Evolutionary conservation across 106 monocot genomes (phyloP), one percentile per base, ranked within the genome.

Genomic region (Ottelia alismoides): DNA sequence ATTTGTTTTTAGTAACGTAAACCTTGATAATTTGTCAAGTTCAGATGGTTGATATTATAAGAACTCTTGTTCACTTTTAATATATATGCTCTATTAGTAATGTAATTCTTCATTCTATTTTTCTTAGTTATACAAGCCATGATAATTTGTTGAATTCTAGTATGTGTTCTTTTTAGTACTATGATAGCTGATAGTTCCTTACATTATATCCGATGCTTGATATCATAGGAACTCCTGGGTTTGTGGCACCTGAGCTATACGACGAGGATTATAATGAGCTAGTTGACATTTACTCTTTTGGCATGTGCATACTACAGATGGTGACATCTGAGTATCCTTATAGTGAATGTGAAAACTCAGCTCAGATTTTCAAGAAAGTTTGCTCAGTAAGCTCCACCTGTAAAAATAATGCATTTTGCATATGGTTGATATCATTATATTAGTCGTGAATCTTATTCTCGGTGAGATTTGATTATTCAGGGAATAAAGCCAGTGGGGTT

Each of bases 271-370:
- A 88, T 26, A 83, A 75, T 65, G 88, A 88, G 53, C 58, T 88
- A 29, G 87, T 82, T 11, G 87, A 87, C 49, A 78, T 82, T 59
- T 82, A 82, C 56, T 78, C 82, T 0, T 87, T 87, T 66, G 87
- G 87, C 17, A 78, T 87, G 82, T 87, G 82, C 75, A 69, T 87
- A 71, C 69, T 87, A 11, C 82, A 87, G 51, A 75, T 87, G 75
- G 65, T 78, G 49, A 82, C 87, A 17, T 75, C 75, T 27, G 82
- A 87, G 53, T 78, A 82, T 58, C 87, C 87, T 5, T 87, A 87
- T 45, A 75, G 71, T 20, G 87, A 88, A 60, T 88, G 88, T 32
- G 50, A 23, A 27, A 76, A 70, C 71, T 46, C 69, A 44, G 72
- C 69, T 63, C 79, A 88, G 48, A 79, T 88, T 53, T 83, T 35